phyloP scores from a whole-genome alignment of 768 basidiomycete species.

The Rhizopogon salebrosus region DNA sequence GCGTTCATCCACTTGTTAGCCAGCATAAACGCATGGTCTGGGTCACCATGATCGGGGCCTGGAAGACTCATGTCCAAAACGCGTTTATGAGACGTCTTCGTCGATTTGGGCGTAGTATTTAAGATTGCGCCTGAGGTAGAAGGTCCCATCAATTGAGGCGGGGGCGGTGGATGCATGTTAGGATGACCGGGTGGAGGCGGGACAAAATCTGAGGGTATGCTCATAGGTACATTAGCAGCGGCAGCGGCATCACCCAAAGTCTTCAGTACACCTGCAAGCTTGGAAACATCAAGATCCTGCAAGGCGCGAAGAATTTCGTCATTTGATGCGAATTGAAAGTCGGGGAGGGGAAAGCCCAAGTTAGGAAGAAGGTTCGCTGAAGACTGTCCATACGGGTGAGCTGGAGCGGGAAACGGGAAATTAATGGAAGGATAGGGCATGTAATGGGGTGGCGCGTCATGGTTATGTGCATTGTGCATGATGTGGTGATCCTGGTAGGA shows the following conservation, averaged over 20 bases:
- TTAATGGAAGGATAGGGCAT: slow-evolving; percentile 27
- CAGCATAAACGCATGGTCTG: slow-evolving; percentile 62
- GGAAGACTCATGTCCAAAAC: slow-evolving; percentile 39
- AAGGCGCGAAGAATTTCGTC: slow-evolving; percentile 72
- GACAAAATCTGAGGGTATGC: slow-evolving; percentile 15
- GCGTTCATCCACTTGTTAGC: slow-evolving; percentile 79
- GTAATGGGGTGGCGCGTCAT: slow-evolving; percentile 16
- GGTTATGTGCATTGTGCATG: slow-evolving; percentile 14
- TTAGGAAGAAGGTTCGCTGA: slow-evolving; percentile 15
- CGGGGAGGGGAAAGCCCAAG: slow-evolving; percentile 22
- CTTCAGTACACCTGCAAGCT: slow-evolving; percentile 63
- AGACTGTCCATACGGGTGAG: slow-evolving; percentile 23
- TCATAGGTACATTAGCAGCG: slow-evolving; percentile 31
- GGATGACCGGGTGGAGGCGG: slow-evolving; percentile 16
- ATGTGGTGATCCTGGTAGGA: slow-evolving; percentile 29
- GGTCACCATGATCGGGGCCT: slow-evolving; percentile 36
- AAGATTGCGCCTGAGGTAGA: slow-evolving; percentile 40
- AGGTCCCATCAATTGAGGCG: slow-evolving; percentile 36
- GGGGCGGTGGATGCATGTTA: slow-evolving; percentile 21
- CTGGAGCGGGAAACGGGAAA: slow-evolving; percentile 21
- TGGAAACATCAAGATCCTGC: slow-evolving; percentile 64
- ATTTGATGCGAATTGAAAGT: slow-evolving; percentile 47
- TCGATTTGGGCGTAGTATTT: slow-evolving; percentile 32
- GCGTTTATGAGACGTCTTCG: slow-evolving; percentile 31
- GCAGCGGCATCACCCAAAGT: slow-evolving; percentile 56